Conservation (phyloP, 139 green algal genomes). For the Astrephomene gubernaculifera region DNA sequence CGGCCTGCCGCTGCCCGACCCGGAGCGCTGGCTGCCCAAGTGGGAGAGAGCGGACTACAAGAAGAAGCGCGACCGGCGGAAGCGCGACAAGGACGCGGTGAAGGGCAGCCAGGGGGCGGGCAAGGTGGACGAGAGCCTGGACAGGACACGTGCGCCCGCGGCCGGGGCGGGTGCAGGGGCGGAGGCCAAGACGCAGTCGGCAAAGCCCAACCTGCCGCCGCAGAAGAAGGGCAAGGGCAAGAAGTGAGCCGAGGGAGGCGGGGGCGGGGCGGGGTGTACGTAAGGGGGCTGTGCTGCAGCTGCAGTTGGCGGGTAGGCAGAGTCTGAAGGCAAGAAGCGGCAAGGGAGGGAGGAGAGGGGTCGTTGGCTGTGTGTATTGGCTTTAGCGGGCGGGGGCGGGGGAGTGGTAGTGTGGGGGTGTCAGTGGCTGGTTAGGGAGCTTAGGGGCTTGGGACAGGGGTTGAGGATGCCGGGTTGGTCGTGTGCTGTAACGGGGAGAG, state of each 20-base stretch:
- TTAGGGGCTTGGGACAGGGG: too few species aligned
- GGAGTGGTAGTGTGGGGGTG: too few species aligned
- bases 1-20: slow-evolving; percentile 83
- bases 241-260: slow-evolving; percentile 29
- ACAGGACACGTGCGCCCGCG: slow-evolving; percentile 53
- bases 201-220: slow-evolving; percentile 34
- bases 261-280: too few species aligned
- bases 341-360: too few species aligned
- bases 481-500: too few species aligned
- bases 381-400: too few species aligned
- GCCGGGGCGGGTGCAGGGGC: not conserved
- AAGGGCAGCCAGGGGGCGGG: slow-evolving; percentile 86
- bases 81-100: slow-evolving; percentile 57
- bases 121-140: slow-evolving; percentile 77
- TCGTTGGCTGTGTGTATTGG: too few species aligned
- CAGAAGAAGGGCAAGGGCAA: slow-evolving; percentile 35
- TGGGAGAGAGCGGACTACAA: slow-evolving; percentile 90
- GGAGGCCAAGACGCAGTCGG: slow-evolving; percentile 8
- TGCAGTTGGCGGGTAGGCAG: too few species aligned
- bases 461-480: too few species aligned
- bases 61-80: slow-evolving; percentile 61
- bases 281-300: too few species aligned
- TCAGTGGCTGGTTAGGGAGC: too few species aligned
- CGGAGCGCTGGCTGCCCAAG: slow-evolving; percentile 97
- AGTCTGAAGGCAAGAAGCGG: too few species aligned